phyloP scores from a whole-genome alignment of 2,329 filamentous ascomycete species.

The Ophiostoma perfectum region DNA sequence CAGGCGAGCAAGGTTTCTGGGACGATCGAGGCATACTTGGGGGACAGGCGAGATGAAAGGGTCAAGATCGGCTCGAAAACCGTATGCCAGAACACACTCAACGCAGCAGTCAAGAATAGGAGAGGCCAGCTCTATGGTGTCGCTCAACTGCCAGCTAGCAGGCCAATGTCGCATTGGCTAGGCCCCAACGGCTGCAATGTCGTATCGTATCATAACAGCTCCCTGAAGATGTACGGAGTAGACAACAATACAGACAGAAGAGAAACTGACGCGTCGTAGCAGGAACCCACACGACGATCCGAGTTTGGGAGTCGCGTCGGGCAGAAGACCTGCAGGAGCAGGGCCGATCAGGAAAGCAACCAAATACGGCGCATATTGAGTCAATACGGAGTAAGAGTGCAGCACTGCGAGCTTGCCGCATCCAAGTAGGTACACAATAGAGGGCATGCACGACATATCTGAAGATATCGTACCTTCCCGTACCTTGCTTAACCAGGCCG shows the following conservation, averaged over 20 bases:
- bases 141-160: background rate
- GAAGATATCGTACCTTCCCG: background rate
- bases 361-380: background rate
- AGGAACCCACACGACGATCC: background rate
- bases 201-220: background rate
- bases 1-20: background rate
- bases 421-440: background rate
- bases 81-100: background rate
- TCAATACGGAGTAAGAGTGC: background rate
- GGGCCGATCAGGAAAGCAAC: constrained; percentile 5
- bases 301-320: background rate
- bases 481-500: background rate
- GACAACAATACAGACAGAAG: background rate
- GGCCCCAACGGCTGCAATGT: background rate
- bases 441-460: background rate
- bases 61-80: background rate
- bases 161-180: background rate
- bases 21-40: no score
- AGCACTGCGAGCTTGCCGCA: background rate
- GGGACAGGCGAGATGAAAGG: background rate
- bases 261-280: background rate
- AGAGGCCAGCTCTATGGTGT: background rate
- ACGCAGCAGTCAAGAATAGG: background rate
- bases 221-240: background rate
- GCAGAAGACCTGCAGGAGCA: background rate